A percentile compares a stretch with the other conserved stretches of the same genome.
phyloP scores from a whole-genome alignment of 805 yeast species.

The Candida broadrunensis region DNA sequence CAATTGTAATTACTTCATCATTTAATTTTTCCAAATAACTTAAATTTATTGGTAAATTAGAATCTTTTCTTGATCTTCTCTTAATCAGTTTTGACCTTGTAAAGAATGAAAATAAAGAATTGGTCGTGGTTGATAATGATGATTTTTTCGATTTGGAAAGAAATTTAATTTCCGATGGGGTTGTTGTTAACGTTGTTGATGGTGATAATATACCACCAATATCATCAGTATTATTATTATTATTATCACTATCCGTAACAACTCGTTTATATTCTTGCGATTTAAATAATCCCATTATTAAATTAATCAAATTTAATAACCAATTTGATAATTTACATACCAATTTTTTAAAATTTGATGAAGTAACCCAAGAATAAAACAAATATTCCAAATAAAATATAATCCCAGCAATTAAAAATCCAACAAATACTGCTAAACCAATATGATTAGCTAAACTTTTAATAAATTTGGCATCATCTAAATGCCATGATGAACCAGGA shows the following conservation, averaged over 20 bases:
- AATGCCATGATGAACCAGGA: conserved; percentile 90
- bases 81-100: conserved; percentile 10
- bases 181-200: too few relatives aligned
- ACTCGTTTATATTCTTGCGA: too few relatives aligned
- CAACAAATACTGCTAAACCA: conserved; percentile 65
- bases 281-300: conserved; percentile 3
- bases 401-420: conserved; percentile 54
- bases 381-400: conserved; percentile 38
- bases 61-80: conserved; percentile 51
- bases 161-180: background rate
- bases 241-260: too few relatives aligned
- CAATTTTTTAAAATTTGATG: conserved; percentile 23
- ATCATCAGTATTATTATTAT: too few relatives aligned
- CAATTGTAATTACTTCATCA: conserved; percentile 10
- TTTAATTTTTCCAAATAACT: conserved; percentile 8
- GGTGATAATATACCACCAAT: too few relatives aligned
- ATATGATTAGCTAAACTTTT: conserved; percentile 74
- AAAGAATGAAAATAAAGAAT: background rate
- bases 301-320: background rate
- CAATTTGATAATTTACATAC: conserved; percentile 8
- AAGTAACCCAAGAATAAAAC: conserved; percentile 34
- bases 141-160: background rate
- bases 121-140: conserved; percentile 1
- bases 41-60: conserved; percentile 45
- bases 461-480: conserved; percentile 79